phyloP scores from a whole-genome alignment of 148 eudicot species.

The Fagopyrum homotropicum region DNA sequence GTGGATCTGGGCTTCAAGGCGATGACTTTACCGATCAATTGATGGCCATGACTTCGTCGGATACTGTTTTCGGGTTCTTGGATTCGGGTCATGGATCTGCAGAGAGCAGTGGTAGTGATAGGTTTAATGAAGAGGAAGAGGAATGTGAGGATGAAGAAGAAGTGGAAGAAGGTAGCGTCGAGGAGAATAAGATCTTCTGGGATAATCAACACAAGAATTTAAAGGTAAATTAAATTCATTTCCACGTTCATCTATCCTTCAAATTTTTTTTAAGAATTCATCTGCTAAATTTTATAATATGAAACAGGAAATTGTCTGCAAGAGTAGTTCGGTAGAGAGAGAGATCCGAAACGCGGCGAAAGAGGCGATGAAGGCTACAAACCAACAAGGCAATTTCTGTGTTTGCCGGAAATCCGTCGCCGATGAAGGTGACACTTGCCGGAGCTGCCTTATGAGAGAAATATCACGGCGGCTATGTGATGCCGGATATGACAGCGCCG shows the following conservation, averaged over 20 bases:
- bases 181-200: slow-evolving; percentile 46
- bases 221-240: slow-evolving; percentile 27
- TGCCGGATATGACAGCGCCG: slow-evolving; percentile 53
- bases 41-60: slow-evolving; percentile 34
- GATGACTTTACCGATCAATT: slow-evolving; percentile 26
- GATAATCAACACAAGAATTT: slow-evolving; percentile 34
- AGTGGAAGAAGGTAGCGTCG: slow-evolving; percentile 24
- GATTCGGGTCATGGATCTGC: slow-evolving; percentile 23
- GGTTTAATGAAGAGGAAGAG: slow-evolving; percentile 12
- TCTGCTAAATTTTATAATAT: neutral
- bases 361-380: slow-evolving; percentile 48
- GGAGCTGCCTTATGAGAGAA: slow-evolving; percentile 52
- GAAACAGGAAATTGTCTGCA: slow-evolving; percentile 49
- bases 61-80: slow-evolving; percentile 47
- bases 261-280: neutral
- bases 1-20: slow-evolving; percentile 10
- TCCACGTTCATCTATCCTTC: neutral
- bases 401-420: slow-evolving; percentile 29
- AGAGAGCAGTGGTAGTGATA: slow-evolving; percentile 24
- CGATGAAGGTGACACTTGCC: slow-evolving; percentile 36
- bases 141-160: slow-evolving; percentile 17
- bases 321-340: slow-evolving; percentile 48
- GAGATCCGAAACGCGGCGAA: slow-evolving; percentile 49
- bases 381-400: slow-evolving; percentile 31
- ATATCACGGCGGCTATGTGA: slow-evolving; percentile 42